Conservation (phyloP, 371 early-diverging fungal species). For the Nematocida sp. region DNA sequence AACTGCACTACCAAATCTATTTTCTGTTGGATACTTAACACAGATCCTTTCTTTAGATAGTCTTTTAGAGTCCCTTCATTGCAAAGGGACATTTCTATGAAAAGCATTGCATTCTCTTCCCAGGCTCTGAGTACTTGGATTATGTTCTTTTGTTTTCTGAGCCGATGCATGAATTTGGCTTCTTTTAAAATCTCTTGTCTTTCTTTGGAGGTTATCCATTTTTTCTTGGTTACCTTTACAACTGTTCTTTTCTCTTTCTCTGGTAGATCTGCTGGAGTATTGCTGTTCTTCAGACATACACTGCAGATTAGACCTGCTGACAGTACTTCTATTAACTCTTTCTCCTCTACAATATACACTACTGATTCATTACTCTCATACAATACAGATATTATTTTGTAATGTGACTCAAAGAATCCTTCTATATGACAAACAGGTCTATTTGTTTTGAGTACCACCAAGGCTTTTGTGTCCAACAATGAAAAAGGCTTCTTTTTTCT, state of each 20-base stretch:
- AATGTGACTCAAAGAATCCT: conserved; percentile 18
- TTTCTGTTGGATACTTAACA: neutral
- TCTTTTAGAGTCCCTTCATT: conserved; percentile 51
- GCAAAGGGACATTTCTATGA: conserved; percentile 78
- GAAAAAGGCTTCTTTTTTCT: conserved; percentile 7
- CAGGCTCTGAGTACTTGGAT: conserved; percentile 67
- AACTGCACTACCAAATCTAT: conserved; percentile 47
- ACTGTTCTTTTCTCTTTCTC: neutral
- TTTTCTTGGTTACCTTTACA: conserved; percentile 47
- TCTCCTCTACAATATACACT: conserved; percentile 19
- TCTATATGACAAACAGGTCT: conserved; percentile 5
- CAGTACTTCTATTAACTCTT: no score
- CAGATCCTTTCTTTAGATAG: conserved; percentile 14
- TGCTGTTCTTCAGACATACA: neutral
- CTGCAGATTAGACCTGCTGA: neutral
- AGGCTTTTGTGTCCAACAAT: neutral
- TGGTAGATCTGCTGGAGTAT: neutral
- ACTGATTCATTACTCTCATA: conserved; percentile 7
- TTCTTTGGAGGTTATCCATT: conserved; percentile 39
- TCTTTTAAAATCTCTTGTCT: conserved; percentile 40
- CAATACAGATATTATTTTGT: neutral
- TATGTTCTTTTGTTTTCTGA: conserved; percentile 7
- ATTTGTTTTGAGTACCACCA: neutral
- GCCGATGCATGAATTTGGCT: conserved; percentile 47
- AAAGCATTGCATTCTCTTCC: conserved; percentile 78